Evolutionary conservation across 164 flowering plant species (phyloP), one percentile per base, ranked within the genome.

Genomic region (Liquidambar formosana): DNA sequence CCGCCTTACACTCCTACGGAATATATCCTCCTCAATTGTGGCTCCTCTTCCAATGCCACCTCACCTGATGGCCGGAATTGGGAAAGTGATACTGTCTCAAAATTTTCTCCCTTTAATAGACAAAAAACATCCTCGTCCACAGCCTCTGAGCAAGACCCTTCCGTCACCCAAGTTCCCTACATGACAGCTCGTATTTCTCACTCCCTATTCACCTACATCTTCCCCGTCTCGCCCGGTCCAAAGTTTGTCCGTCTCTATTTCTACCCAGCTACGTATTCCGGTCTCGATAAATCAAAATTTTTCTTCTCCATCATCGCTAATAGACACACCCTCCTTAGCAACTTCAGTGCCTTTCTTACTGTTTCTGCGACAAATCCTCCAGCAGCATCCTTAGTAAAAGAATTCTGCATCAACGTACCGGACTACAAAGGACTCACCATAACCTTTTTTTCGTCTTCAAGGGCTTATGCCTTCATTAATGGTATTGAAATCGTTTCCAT

Each of bases 401-500:
- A 83, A 49, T 83, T 49, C 66, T 63, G 57, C 25, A 9, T 83
- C 27, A 56, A 21, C 38, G 69, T 78, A 0, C 61, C 18, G 4
- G 69, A 63, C 8, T 12, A 48, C 12, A 56, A 66, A 27, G 41
- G 0, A 3, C 46, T 80, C 15, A 76, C 38, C 65, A 25, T 85
- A 5, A 81, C 79, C 6, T 76, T 83, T 56, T 53, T 70, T 19
- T 85, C 82, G 0, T 15, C 27, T 43, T 53, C 63, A 0, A 8
- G 47, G 14, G n/a, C 79, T 0, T 77, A 47, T 23, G 88, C 75
- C 3, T 83, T 82, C 61, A 44, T 85, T 0, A 85, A 83, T 15
- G 88, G 83, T 0, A 79, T 85, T 22, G 85, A 85, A 22, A 60
- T 85, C 12, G 73, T 81, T 1, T 78, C 88, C 18, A 69, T 85